Base-by-base conservation (phyloP, 2,329 filamentous ascomycete genomes). In the Diplodia seriata region DNA sequence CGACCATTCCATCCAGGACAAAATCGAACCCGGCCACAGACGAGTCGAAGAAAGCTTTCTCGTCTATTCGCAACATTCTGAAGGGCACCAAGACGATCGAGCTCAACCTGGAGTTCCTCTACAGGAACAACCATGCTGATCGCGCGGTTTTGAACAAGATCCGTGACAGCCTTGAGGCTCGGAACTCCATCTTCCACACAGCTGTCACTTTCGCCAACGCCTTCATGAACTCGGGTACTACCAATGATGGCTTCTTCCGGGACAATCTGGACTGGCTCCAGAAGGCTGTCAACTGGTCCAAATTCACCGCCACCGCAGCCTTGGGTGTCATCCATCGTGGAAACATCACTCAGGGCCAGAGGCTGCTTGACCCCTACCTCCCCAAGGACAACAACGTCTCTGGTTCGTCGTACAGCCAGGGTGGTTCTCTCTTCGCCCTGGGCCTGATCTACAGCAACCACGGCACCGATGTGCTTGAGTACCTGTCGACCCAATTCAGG, bases 201-300 rank as follows among this genome's bases (percentile, higher is more conserved):
- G 93, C 94, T 4, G 93, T 99, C 67, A 98, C 95, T 0, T 95
- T 99, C 75, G 95, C 94, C 76, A 98, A 98, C 75, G 95, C 94
- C 12, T 98, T 99, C 79, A 99, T 99, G 95, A 97, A 99, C 78
- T 94, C 97, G 66, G 96, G 95, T 69, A 99, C 95, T 0, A 97
- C 94, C 0, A 95, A 97, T 74, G 95, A 99, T 81, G 96, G 94
- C 76, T 99, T 99, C 83, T 98, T 99, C 88, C 88, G 96, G 8
- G 93, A 98, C 76, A 99, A 99, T 77, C 82, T 99, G 29, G 95
- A 99, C 72, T 99, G 95, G 95, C 83, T 99, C 3, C 94, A 94
- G 69, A 99, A 98, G 84, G 95, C 95, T 31, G 93, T 98, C 57
- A 99, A 99, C 83, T 99, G 95, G 95, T 97, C 94, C 70, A 99